Percentiles rank a stretch among this genome's conserved stretches.
Conservation (phyloP, 805 yeast species). For the Schizosaccharomyces pombe region DNA sequence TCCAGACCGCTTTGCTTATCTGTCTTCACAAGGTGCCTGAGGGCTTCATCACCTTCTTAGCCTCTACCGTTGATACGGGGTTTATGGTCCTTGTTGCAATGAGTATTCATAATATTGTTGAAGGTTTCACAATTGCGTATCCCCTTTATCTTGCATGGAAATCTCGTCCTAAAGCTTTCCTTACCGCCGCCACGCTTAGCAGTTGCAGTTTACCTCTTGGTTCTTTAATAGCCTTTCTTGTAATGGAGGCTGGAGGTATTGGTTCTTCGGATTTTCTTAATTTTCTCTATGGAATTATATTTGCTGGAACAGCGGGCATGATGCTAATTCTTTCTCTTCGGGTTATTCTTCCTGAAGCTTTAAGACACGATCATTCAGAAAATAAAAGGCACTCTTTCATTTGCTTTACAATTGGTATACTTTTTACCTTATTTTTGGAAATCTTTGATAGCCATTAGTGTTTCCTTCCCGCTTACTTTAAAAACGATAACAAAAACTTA, state of each 20-base stretch:
- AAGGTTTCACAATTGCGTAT: conserved; percentile 81
- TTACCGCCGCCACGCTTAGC: conserved; percentile 46
- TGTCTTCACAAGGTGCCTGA: conserved; percentile 84
- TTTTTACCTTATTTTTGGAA: not conserved
- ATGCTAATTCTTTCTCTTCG: conserved; percentile 46
- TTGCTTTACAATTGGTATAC: not conserved
- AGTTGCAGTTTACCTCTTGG: conserved; percentile 79
- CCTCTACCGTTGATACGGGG: conserved; percentile 52
- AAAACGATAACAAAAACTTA: not conserved
- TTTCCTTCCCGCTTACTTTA: not conserved
- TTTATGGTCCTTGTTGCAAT: conserved; percentile 61
- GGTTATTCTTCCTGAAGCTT: conserved; percentile 12
- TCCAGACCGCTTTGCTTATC: conserved; percentile 74
- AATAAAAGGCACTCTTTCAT: not conserved
- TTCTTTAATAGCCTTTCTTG: conserved; percentile 46
- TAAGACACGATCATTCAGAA: not conserved
- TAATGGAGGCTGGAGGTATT: conserved; percentile 12
- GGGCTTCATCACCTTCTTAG: conserved; percentile 72
- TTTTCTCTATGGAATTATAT: conserved; percentile 30
- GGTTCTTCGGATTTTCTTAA: not conserved
- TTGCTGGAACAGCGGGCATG: conserved; percentile 54
- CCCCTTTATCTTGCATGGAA: conserved; percentile 64
- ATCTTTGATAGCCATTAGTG: not conserved
- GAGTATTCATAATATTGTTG: conserved; percentile 74
- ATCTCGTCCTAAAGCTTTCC: conserved; percentile 36